Conservation (phyloP, 2,329 filamentous ascomycete species). For the Aspergillus piperis region DNA sequence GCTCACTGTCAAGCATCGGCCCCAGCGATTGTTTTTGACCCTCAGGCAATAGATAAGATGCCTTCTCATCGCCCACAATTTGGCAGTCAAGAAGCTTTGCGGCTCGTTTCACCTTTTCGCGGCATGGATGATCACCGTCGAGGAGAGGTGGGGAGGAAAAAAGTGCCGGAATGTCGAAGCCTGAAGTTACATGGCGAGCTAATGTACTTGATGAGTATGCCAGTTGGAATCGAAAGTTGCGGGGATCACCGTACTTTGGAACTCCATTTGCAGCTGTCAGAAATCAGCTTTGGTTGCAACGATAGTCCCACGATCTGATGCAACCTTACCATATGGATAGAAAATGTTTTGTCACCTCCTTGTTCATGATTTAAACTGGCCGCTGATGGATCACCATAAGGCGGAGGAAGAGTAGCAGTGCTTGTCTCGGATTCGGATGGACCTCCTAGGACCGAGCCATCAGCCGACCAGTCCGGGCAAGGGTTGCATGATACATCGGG, state of each 20-base stretch:
- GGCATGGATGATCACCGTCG: no score
- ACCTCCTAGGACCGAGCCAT: neutral
- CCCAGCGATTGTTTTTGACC: neutral
- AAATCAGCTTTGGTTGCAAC: neutral
- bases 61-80: no score
- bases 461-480: neutral
- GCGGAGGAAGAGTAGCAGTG: neutral
- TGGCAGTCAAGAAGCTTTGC: no score
- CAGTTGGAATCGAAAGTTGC: neutral
- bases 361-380: neutral
- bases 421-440: neutral
- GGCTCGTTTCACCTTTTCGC: no score
- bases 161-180: neutral
- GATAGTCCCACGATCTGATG: no score
- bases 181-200: neutral
- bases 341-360: neutral
- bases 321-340: neutral
- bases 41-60: neutral
- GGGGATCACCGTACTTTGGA: neutral
- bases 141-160: no score
- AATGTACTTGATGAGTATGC: no score
- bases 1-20: neutral
- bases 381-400: neutral
- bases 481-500: neutral
- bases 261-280: neutral